Base-by-base conservation (phyloP, 768 basidiomycete species). In the Panus rudis region DNA sequence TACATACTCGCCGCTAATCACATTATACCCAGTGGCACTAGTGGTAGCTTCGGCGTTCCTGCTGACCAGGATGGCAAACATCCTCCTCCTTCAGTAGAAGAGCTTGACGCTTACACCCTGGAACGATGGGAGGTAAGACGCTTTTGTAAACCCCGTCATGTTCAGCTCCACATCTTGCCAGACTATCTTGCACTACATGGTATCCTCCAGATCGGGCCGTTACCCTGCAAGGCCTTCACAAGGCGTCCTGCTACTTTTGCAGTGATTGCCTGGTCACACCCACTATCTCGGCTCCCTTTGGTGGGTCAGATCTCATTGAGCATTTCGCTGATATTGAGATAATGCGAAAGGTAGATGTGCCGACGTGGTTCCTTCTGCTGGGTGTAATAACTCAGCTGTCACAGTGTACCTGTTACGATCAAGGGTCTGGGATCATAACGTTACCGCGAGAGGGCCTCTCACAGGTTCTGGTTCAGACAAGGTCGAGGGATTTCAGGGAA, bases 131-230 rank as follows among this genome's bases (percentile, higher is more conserved):
- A 96, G 79, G 91, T 85, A 50, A 49, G 21, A 19, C 24, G 17
- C 21, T 23, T 34, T n/a, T 26, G 41, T 40, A n/a, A n/a, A n/a
- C n/a, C n/a, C n/a, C n/a, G 35, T 22, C 17, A 13, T 39, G 39
- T 22, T 31, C 21, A 10, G 24, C 42, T 39, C 17, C 31, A 37
- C 37, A 35, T 11, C 50, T 28, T 23, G 7, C 17, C 48, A 98
- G 92, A 92, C 91, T 0, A 94, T 98, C 54, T 72, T 98, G 34
- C 92, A 97, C 63, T 98, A 89, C 58, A 96, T 99, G 92, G 96
- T 99, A 3, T 92, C 90, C 7, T 94, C 87, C 25, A 88, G 81
- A 11, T 79, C 78, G 22, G 88, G 80, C n/a, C 78, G 86, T 58
- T 68, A 75, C 27, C 78, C 85, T 20, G 66, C 80, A 6, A 78